These are phyloP conservation scores for Trichosporon sp. DNA, from an alignment of 1,284 basidiomycete genomes.

Conservation along the genomic window DNA sequence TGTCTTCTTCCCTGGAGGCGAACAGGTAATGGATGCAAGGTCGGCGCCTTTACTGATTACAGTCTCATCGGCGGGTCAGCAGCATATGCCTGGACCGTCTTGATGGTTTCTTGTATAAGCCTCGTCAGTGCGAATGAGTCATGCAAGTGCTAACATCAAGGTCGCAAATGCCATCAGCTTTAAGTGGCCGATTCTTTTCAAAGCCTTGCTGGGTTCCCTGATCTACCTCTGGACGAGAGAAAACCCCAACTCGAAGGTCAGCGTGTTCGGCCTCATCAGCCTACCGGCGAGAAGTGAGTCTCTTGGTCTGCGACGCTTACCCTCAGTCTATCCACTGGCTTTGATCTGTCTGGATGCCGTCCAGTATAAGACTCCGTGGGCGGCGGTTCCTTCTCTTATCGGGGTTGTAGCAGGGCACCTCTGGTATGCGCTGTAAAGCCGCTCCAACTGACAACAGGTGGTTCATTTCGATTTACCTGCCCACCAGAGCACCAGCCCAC, in stretches of 20 bases:
- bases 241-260: constrained; percentile 42
- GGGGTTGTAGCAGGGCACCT: constrained; percentile 43
- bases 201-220: constrained; percentile 40
- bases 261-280: constrained; percentile 42
- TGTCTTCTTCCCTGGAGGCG: constrained; percentile 39
- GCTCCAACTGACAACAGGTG: constrained; percentile 29
- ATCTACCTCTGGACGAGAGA: constrained; percentile 44
- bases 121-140: constrained; percentile 17
- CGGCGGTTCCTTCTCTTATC: constrained; percentile 34
- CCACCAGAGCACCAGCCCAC: constrained; percentile 33
- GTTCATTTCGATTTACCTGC: constrained; percentile 43
- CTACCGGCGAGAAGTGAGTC: constrained; percentile 43
- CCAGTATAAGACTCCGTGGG: constrained; percentile 31
- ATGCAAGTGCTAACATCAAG: constrained; percentile 21
- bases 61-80: neutral
- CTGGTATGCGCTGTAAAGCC: constrained; percentile 27
- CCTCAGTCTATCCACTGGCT: constrained; percentile 41
- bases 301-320: neutral
- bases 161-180: constrained; percentile 28
- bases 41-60: neutral
- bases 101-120: constrained; percentile 33
- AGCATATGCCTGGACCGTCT: constrained; percentile 41
- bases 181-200: constrained; percentile 39
- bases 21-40: constrained; percentile 33
- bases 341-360: constrained; percentile 40